These are phyloP conservation scores for Kwoniella bestiolae DNA, from an alignment of 768 basidiomycete species.

Conservation along the genomic window DNA sequence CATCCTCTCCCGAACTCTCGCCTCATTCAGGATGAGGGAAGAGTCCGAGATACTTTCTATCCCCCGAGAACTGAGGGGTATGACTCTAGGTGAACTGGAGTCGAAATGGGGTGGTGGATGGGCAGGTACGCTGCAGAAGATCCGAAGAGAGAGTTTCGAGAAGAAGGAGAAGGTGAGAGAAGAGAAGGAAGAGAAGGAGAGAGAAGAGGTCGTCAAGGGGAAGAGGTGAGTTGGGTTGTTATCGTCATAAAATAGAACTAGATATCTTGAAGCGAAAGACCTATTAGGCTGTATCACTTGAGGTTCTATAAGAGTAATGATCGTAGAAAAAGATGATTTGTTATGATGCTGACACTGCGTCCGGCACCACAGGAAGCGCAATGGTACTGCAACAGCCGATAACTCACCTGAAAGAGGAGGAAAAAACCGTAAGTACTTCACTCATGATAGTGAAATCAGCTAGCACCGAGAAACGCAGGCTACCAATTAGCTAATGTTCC, in stretches of 20 bases:
- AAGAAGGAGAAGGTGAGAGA: constrained; percentile 39
- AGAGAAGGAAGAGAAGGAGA: constrained; percentile 32
- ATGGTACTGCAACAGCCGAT: constrained; percentile 10
- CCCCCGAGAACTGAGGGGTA: constrained; percentile 46
- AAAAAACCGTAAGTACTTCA: constrained; percentile 29
- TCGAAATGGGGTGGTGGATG: constrained; percentile 53
- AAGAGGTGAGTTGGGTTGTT: constrained; percentile 43
- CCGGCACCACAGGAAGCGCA: constrained; percentile 20
- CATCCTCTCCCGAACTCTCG: constrained; percentile 42
- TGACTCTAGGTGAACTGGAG: constrained; percentile 53
- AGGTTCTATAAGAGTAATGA: too few species aligned
- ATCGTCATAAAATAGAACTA: too few species aligned
- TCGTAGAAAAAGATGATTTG: too few species aligned
- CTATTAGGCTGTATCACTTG: too few species aligned
- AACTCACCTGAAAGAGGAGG: constrained; percentile 12
- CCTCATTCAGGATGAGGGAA: constrained; percentile 52
- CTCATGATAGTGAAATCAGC: too few species aligned
- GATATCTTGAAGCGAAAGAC: too few species aligned
- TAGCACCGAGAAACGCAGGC: too few species aligned
- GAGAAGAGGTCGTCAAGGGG: constrained; percentile 39
- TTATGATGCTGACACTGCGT: not conserved
- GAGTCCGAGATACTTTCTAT: constrained; percentile 55
- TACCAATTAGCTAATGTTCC: not conserved
- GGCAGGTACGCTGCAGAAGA: constrained; percentile 42
- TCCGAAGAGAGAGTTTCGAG: constrained; percentile 40